phyloP scores from a whole-genome alignment of 805 yeast genomes.

The Monosporozyma siamensis region DNA sequence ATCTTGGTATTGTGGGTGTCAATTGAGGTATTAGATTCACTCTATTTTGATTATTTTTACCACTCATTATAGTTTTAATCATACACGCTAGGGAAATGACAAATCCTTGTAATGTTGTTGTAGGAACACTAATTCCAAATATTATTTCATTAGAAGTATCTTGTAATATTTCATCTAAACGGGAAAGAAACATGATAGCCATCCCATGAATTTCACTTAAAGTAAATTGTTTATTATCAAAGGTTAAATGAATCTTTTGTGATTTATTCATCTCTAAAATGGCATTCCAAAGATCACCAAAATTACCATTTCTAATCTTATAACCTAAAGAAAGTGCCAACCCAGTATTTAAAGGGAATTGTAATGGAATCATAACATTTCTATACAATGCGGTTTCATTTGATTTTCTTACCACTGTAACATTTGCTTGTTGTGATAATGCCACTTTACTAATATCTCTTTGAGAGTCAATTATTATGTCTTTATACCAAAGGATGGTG shows the following conservation, averaged over 20 bases:
- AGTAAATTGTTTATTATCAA: not conserved
- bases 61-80: conserved; percentile 24
- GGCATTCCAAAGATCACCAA: conserved; percentile 65
- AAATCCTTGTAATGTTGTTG: conserved; percentile 30
- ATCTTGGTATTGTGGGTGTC: conserved; percentile 29
- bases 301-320: conserved; percentile 61
- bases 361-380: conserved; percentile 65
- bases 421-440: conserved; percentile 52
- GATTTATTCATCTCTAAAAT: conserved; percentile 31
- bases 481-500: conserved; percentile 2
- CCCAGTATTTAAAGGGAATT: conserved; percentile 60
- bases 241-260: no score
- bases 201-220: conserved; percentile 19
- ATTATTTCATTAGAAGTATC: conserved; percentile 6
- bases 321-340: conserved; percentile 55
- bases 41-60: conserved; percentile 7
- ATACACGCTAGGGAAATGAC: conserved; percentile 38
- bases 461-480: conserved; percentile 21
- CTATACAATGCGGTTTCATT: conserved; percentile 71
- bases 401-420: conserved; percentile 52
- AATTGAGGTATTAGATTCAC: conserved; percentile 30
- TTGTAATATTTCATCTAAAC: conserved; percentile 6
- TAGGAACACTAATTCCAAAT: conserved; percentile 26
- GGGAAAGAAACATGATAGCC: conserved; percentile 12
- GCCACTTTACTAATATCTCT: conserved; percentile 53